These are phyloP conservation scores for Vararia minispora DNA, from an alignment of 768 basidiomycete genomes.

Conservation along the genomic window DNA sequence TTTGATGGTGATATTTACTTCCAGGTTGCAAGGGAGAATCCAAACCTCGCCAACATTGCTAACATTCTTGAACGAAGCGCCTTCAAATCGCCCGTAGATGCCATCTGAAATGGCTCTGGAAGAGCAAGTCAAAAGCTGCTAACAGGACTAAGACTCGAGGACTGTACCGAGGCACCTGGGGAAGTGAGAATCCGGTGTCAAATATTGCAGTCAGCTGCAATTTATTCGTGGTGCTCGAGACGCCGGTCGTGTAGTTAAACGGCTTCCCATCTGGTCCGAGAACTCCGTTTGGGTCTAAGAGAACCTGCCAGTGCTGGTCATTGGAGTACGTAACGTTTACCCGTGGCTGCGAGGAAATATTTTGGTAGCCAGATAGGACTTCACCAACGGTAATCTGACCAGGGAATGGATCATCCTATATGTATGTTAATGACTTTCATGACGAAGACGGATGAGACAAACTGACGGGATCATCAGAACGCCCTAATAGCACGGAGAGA, in stretches of 20 bases:
- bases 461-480: slow-evolving; percentile 44
- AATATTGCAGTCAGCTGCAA: slow-evolving; percentile 48
- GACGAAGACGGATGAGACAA: too few species aligned
- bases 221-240: slow-evolving; percentile 27
- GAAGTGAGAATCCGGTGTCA: slow-evolving; percentile 61
- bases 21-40: slow-evolving; percentile 50
- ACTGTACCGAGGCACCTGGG: slow-evolving; percentile 46
- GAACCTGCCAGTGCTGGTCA: slow-evolving; percentile 55
- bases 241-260: slow-evolving; percentile 34
- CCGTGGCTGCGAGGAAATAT: slow-evolving; percentile 38
- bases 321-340: slow-evolving; percentile 33
- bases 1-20: slow-evolving; percentile 55
- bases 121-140: slow-evolving; percentile 9
- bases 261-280: slow-evolving; percentile 47
- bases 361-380: slow-evolving; percentile 35
- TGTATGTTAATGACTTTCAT: too few species aligned
- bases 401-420: slow-evolving; percentile 34
- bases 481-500: slow-evolving; percentile 53
- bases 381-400: slow-evolving; percentile 60
- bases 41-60: slow-evolving; percentile 36
- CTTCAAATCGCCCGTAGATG: slow-evolving; percentile 45
- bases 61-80: slow-evolving; percentile 36
- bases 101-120: slow-evolving; percentile 41
- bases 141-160: slow-evolving; percentile 1
- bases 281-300: slow-evolving; percentile 51